These are phyloP conservation scores for Irpex sp. DNA, from an alignment of 1,284 basidiomycete genomes.

Conservation along the genomic window DNA sequence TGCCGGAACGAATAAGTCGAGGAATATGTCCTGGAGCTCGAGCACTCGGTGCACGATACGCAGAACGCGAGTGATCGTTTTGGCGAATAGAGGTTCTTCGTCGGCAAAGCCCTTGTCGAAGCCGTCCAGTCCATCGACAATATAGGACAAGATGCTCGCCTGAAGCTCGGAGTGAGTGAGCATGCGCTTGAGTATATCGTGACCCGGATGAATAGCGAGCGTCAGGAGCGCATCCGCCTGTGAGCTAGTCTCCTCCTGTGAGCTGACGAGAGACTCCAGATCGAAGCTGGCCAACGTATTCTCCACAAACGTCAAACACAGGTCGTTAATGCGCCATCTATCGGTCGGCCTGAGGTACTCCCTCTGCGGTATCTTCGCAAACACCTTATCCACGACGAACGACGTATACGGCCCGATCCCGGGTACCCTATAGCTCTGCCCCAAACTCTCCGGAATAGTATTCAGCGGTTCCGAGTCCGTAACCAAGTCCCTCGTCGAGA, in stretches of 20 bases:
- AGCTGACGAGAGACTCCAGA: slow-evolving; percentile 56
- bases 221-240: slow-evolving; percentile 49
- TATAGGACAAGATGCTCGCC: slow-evolving; percentile 66
- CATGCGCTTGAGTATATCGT: slow-evolving; percentile 78
- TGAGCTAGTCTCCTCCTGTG: slow-evolving; percentile 42
- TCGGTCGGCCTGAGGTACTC: slow-evolving; percentile 76
- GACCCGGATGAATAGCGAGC: slow-evolving; percentile 79
- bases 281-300: slow-evolving; percentile 79
- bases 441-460: slow-evolving; percentile 73
- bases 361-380: slow-evolving; percentile 62
- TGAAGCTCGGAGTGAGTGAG: slow-evolving; percentile 72
- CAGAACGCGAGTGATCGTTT: slow-evolving; percentile 75
- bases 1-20: slow-evolving; percentile 82
- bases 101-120: slow-evolving; percentile 67
- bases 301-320: slow-evolving; percentile 83
- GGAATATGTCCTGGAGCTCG: slow-evolving; percentile 84
- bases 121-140: slow-evolving; percentile 72
- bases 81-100: slow-evolving; percentile 66
- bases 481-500: slow-evolving; percentile 54
- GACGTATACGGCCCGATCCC: slow-evolving; percentile 75
- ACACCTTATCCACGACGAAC: slow-evolving; percentile 89
- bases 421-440: slow-evolving; percentile 68
- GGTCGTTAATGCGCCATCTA: slow-evolving; percentile 83
- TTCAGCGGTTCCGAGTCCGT: slow-evolving; percentile 57
- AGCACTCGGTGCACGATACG: slow-evolving; percentile 81